phyloP scores from a whole-genome alignment of 148 eudicot species.

The Rhododendron vialii region DNA sequence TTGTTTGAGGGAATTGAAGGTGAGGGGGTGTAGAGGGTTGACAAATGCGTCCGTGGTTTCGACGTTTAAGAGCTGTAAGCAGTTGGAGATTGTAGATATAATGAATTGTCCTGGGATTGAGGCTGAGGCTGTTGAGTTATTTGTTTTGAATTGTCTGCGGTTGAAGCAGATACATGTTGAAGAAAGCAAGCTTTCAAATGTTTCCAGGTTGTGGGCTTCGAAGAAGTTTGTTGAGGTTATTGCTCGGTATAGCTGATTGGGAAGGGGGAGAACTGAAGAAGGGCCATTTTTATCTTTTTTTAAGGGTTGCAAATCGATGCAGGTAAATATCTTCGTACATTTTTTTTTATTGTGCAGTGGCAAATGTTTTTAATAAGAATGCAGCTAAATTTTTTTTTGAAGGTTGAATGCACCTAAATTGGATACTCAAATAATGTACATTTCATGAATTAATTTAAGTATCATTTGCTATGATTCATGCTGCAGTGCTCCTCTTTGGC shows the following conservation, averaged over 20 bases:
- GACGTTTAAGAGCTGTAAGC: conserved; percentile 31
- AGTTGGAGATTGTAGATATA: conserved; percentile 40
- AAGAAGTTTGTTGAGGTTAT: conserved; percentile 16
- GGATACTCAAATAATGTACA: neutral
- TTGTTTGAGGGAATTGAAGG: conserved; percentile 28
- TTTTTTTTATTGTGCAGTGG: neutral
- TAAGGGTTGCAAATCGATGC: neutral
- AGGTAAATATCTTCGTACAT: neutral
- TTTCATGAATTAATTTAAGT: neutral
- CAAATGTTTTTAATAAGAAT: too few species aligned
- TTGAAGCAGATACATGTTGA: conserved; percentile 44
- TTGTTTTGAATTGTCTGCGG: conserved; percentile 21
- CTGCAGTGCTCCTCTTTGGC: neutral
- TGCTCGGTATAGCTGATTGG: neutral
- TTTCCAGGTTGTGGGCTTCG: conserved; percentile 22
- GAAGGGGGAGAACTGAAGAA: neutral
- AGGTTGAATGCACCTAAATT: neutral
- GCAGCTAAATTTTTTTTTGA: too few species aligned
- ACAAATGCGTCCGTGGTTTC: conserved; percentile 19
- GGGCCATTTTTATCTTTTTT: neutral
- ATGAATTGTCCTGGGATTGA: conserved; percentile 31
- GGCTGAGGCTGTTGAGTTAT: conserved; percentile 29
- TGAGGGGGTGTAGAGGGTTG: conserved; percentile 45
- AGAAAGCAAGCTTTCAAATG: conserved; percentile 32
- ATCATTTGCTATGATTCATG: neutral